phyloP scores from a whole-genome alignment of 148 eudicot species.

The Cornus suecica region DNA sequence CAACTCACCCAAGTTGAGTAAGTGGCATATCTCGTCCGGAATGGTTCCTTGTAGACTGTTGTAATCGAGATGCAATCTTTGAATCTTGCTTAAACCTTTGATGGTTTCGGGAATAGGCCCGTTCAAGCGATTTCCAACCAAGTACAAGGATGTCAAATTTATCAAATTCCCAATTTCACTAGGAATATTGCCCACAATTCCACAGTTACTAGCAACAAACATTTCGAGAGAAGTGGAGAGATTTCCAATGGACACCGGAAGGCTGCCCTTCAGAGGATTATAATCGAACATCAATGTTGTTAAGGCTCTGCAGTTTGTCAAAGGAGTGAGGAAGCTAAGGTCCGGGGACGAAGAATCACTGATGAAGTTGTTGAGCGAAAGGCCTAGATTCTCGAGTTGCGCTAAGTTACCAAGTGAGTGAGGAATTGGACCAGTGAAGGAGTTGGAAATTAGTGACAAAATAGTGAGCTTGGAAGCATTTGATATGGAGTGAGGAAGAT shows the following conservation, averaged over 20 bases:
- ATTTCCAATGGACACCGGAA: conserved; percentile 12
- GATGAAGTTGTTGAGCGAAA: background rate
- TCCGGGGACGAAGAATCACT: background rate
- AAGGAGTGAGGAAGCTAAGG: background rate
- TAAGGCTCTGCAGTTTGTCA: background rate
- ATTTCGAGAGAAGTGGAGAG: conserved; percentile 2
- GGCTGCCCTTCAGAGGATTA: background rate
- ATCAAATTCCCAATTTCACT: background rate
- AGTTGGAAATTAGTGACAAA: background rate
- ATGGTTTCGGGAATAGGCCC: background rate
- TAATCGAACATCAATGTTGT: background rate
- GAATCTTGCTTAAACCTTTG: background rate
- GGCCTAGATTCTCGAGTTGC: background rate
- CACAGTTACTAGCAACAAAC: background rate
- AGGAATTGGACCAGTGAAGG: conserved; percentile 8
- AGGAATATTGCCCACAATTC: conserved; percentile 4
- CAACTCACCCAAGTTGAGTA: background rate
- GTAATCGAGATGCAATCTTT: background rate
- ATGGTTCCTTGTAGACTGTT: conserved; percentile 1
- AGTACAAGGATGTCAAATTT: background rate
- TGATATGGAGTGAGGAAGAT: background rate
- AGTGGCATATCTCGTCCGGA: background rate
- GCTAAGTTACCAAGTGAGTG: background rate
- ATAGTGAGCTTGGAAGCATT: conserved; percentile 8
- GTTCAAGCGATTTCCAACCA: conserved; percentile 2